A percentile compares a stretch with the other conserved stretches of the same genome.
These are phyloP conservation scores for Lactifluus piperatus DNA, from an alignment of 768 basidiomycete species.

Conservation along the genomic window DNA sequence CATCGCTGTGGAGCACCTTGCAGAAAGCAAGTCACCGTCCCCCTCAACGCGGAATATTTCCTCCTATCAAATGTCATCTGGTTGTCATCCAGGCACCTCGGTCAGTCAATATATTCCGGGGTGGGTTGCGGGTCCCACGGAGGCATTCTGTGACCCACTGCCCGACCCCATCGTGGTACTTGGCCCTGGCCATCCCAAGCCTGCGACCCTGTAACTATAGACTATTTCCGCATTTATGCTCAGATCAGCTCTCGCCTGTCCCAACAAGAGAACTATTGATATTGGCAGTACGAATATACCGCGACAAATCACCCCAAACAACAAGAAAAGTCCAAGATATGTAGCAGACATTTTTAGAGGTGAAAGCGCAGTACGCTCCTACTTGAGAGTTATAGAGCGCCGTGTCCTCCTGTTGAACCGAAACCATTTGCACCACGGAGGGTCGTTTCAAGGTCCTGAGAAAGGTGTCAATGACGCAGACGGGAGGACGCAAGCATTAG, in stretches of 20 bases:
- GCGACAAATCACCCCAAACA: background rate
- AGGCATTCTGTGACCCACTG: slow-evolving; percentile 35
- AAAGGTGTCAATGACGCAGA: background rate
- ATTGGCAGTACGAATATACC: background rate
- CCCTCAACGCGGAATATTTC: too few species aligned
- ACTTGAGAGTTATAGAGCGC: background rate
- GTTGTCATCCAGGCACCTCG: too few species aligned
- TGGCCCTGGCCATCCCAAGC: slow-evolving; percentile 25
- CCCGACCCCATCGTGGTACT: slow-evolving; percentile 25
- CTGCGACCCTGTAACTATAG: slow-evolving; percentile 44
- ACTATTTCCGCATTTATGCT: slow-evolving; percentile 44
- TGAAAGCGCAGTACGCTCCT: background rate
- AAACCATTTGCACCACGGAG: slow-evolving; percentile 80
- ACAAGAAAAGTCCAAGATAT: slow-evolving; percentile 14
- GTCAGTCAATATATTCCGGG: too few species aligned
- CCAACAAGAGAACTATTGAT: background rate
- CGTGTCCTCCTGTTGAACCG: slow-evolving; percentile 90
- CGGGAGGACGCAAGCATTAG: background rate
- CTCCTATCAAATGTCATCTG: too few species aligned
- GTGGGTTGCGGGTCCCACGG: slow-evolving; percentile 37
- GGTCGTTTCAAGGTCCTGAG: slow-evolving; percentile 77
- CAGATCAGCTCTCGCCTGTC: slow-evolving; percentile 35
- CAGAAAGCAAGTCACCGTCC: too few species aligned
- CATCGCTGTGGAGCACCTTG: too few species aligned
- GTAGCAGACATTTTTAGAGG: slow-evolving; percentile 26